These are phyloP conservation scores for Fusarium albidum DNA, from an alignment of 2,329 filamentous ascomycete genomes.

Conservation along the genomic window DNA sequence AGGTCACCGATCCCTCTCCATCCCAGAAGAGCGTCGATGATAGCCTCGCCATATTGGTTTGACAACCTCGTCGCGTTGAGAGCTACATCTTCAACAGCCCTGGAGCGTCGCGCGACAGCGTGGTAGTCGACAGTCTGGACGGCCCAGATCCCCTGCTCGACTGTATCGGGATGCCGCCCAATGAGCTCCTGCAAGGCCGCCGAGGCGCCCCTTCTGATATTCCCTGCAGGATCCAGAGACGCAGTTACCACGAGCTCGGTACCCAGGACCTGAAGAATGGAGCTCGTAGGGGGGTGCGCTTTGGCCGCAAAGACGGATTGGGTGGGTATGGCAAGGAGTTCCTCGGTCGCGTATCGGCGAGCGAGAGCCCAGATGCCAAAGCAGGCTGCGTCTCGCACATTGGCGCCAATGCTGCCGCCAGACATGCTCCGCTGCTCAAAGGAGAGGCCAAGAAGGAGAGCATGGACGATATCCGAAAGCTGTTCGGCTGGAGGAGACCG, in stretches of 20 bases:
- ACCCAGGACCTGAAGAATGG: slow-evolving; percentile 79
- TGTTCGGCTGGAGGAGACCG: slow-evolving; percentile 77
- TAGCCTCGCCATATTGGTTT: slow-evolving; percentile 72
- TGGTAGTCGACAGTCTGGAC: slow-evolving; percentile 95
- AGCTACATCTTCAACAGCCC: slow-evolving; percentile 82
- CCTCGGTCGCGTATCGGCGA: slow-evolving; percentile 81
- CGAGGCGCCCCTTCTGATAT: slow-evolving; percentile 91
- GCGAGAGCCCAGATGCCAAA: slow-evolving; percentile 96
- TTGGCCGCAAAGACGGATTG: slow-evolving; percentile 53
- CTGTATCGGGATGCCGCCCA: slow-evolving; percentile 87
- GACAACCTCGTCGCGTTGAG: slow-evolving; percentile 73
- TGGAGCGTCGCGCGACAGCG: slow-evolving; percentile 84
- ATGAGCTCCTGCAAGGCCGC: slow-evolving; percentile 94
- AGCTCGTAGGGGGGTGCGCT: slow-evolving; percentile 46
- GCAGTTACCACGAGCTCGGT: slow-evolving; percentile 83
- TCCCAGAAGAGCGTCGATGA: slow-evolving; percentile 75
- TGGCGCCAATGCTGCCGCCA: slow-evolving; percentile 85
- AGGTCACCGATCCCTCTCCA: slow-evolving; percentile 91
- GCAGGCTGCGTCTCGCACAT: slow-evolving; percentile 93
- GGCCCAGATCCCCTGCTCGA: slow-evolving; percentile 81
- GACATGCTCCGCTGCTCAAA: slow-evolving; percentile 91
- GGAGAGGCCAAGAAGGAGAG: slow-evolving; percentile 78
- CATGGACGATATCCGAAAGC: slow-evolving; percentile 77
- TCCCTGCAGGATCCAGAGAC: slow-evolving; percentile 88
- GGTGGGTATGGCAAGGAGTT: slow-evolving; percentile 72